Conservation (phyloP, 306 rosid genomes). For the Cucurbita argyrosperma region DNA sequence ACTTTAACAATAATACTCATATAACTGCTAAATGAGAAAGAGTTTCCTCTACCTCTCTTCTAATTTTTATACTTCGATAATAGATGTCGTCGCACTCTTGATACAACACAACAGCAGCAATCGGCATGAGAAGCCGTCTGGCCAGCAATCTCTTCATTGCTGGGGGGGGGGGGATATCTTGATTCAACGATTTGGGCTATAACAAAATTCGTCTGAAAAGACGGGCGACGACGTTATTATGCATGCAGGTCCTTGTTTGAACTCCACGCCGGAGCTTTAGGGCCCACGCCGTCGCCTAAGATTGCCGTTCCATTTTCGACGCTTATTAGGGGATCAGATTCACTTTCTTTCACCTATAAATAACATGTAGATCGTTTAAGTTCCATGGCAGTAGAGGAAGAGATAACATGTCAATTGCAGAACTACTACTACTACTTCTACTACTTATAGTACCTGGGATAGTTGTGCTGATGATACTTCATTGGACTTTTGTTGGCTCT, state of each 20-base stretch:
- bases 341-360: constrained; percentile 51
- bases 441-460: not conserved
- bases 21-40: constrained; percentile 1
- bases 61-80: not conserved
- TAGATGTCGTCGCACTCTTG: not conserved
- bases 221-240: not conserved
- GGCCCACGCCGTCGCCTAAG: constrained; percentile 18
- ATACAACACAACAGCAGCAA: not conserved
- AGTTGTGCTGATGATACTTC: constrained; percentile 19
- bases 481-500: constrained; percentile 58
- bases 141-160: constrained; percentile 45
- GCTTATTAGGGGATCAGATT: constrained; percentile 47
- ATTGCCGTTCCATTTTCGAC: constrained; percentile 39
- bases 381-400: not conserved
- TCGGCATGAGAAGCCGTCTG: constrained; percentile 9
- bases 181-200: constrained; percentile 1
- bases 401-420: not conserved
- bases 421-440: not conserved
- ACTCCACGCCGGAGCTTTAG: constrained; percentile 36
- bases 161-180: constrained; percentile 2
- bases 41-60: constrained; percentile 2
- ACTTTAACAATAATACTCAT: constrained; percentile 1
- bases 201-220: not conserved
- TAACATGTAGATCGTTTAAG: not conserved
- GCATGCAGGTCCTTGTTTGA: constrained; percentile 55